Base-by-base conservation (phyloP, 2,329 filamentous ascomycete species). In the Fusarium penzigii region DNA sequence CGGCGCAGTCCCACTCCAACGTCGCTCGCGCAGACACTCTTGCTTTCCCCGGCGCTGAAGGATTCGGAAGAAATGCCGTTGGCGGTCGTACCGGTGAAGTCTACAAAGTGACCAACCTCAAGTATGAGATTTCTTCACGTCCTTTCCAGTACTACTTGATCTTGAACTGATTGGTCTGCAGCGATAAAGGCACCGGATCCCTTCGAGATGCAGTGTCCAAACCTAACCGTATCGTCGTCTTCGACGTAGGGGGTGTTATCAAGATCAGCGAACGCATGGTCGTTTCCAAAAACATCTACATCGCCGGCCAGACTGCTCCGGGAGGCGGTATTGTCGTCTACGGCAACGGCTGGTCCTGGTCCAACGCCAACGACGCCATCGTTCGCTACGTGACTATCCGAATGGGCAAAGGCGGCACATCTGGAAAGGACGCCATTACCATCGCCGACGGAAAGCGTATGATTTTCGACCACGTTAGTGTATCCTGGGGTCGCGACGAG, bases 401-500 rank as follows among this genome's bases (percentile, higher is more conserved):
- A 25, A 81, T 81, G 78, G 80, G 80, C 34, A 77, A 72, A 44
- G 67, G 70, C 7, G 79, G 79, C 5, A 69, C 68, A n/a, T 75
- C 73, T 3, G 79, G 79, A 8, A 83, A 84, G 60, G 79, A 82
- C 52, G 80, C 72, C 2, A 72, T 82, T 40, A 76, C 72, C 16
- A 81, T 84, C 50, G 80, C 79, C 6, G 73, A 79, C 9, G 79
- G 78, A 8, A 66, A 68, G 32, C 78, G 75, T 55, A 80, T 83
- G 70, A 82, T 83, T 42, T 80, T 83, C 57, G 80, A 83, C 61
- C 81, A 83, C 55, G 68, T 81, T 32, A 77, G 74, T 17, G 75
- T 78, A 14, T 73, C 76, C 1, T 83, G 78, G 76, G 80, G 80
- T n/a, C 77, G 78, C 11, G 79, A 81, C 52, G 80, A 83, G 65